Evolutionary conservation across 108 stramenopile genomes (phyloP).

Genomic region (Craspedostauros australis): DNA sequence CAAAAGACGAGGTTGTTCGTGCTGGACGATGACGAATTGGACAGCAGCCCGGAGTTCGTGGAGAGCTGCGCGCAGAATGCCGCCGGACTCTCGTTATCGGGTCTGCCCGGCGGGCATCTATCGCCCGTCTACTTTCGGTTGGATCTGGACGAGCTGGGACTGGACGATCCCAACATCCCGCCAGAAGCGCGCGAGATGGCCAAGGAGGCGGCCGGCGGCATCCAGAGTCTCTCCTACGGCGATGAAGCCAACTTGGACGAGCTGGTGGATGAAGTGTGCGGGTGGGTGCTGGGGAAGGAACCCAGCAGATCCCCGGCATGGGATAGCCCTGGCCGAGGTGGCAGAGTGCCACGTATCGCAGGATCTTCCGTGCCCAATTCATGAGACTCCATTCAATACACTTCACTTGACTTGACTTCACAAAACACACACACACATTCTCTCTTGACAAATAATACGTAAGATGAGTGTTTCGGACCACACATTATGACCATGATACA

Average conservation of each 20-base stretch:
- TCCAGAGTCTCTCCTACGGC: constrained; percentile 74
- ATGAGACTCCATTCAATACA: no score
- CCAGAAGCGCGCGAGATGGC: constrained; percentile 59
- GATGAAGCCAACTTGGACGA: constrained; percentile 44
- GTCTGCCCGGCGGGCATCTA: constrained; percentile 65
- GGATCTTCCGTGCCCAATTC: no score
- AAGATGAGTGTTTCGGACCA: no score
- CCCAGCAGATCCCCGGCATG: constrained; percentile 13
- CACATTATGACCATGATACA: no score
- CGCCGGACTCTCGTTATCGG: constrained; percentile 24
- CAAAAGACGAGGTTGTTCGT: constrained; percentile 62
- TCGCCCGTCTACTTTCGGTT: constrained; percentile 70
- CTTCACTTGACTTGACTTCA: no score
- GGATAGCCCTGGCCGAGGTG: no score
- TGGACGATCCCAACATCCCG: constrained; percentile 27
- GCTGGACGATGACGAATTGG: constrained; percentile 70
- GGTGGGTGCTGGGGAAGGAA: constrained; percentile 61
- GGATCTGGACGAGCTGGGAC: constrained; percentile 40
- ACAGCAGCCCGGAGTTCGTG: constrained; percentile 49
- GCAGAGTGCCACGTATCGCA: no score
- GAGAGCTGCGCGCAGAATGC: constrained; percentile 15
- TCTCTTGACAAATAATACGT: no score
- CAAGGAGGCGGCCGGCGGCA: constrained; percentile 57
- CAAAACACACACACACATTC: no score
- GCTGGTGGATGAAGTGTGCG: constrained; percentile 57